Percentiles rank a stretch among this genome's conserved stretches.
Conservation (phyloP, 345 rosid species). For the Salix dunnii region DNA sequence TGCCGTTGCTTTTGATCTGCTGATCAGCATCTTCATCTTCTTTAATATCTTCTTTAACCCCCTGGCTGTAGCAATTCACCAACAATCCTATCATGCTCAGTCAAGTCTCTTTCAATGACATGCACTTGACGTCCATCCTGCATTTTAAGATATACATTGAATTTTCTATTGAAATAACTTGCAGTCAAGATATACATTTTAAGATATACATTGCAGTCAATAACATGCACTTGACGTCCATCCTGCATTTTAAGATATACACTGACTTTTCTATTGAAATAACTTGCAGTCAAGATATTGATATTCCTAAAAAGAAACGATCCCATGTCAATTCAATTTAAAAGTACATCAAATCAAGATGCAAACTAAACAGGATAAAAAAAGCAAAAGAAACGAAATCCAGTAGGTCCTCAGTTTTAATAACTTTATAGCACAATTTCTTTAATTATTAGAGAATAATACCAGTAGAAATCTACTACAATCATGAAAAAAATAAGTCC, state of each 20-base stretch:
- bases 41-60: too few relatives aligned
- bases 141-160: background rate
- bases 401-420: background rate
- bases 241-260: constrained; percentile 13
- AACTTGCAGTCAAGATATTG: background rate
- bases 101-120: too few relatives aligned
- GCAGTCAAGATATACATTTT: background rate
- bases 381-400: background rate
- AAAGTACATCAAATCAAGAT: background rate
- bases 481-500: background rate
- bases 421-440: background rate
- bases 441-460: background rate
- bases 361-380: background rate
- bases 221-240: too few relatives aligned
- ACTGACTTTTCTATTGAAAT: background rate
- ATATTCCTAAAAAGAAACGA: background rate
- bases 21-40: too few relatives aligned
- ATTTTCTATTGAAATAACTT: background rate
- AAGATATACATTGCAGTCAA: too few relatives aligned
- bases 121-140: too few relatives aligned
- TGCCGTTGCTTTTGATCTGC: too few relatives aligned
- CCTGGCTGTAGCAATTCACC: too few relatives aligned
- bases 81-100: too few relatives aligned
- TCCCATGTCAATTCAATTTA: background rate
- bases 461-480: background rate